phyloP scores from a whole-genome alignment of 768 basidiomycete genomes.

The Lentinula raphanica region DNA sequence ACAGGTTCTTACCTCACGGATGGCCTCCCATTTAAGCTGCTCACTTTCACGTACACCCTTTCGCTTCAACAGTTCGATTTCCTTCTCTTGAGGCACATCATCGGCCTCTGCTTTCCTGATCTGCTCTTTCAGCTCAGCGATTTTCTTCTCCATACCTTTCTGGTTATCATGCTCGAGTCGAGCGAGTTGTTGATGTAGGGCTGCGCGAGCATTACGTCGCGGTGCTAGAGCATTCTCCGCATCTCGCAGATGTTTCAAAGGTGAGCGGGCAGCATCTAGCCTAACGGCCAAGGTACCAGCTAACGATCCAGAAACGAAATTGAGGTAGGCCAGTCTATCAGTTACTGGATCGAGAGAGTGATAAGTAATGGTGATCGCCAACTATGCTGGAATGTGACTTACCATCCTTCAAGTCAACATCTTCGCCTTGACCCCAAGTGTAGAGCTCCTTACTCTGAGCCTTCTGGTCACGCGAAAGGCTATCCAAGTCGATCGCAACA shows the following conservation, averaged over 20 bases:
- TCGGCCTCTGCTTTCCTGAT: slow-evolving; percentile 60
- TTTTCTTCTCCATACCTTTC: slow-evolving; percentile 58
- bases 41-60: slow-evolving; percentile 77
- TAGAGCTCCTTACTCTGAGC: slow-evolving; percentile 81
- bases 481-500: slow-evolving; percentile 69
- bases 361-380: neutral
- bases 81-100: slow-evolving; percentile 62
- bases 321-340: slow-evolving; percentile 78
- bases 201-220: slow-evolving; percentile 54
- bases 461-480: slow-evolving; percentile 59
- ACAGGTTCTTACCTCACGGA: slow-evolving; percentile 59
- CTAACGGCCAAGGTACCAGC: slow-evolving; percentile 54
- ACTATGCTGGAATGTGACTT: neutral
- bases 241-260: slow-evolving; percentile 69
- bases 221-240: slow-evolving; percentile 60
- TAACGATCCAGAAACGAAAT: slow-evolving; percentile 70
- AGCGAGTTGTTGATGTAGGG: slow-evolving; percentile 54
- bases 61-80: slow-evolving; percentile 67
- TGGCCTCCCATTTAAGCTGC: slow-evolving; percentile 70
- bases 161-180: slow-evolving; percentile 64
- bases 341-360: slow-evolving; percentile 54
- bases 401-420: slow-evolving; percentile 75
- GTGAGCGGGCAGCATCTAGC: slow-evolving; percentile 57
- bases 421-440: slow-evolving; percentile 73
- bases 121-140: slow-evolving; percentile 66